Evolutionary conservation across 1,139 yeast genomes (phyloP).

Genomic region (Eremothecium gossypii): DNA sequence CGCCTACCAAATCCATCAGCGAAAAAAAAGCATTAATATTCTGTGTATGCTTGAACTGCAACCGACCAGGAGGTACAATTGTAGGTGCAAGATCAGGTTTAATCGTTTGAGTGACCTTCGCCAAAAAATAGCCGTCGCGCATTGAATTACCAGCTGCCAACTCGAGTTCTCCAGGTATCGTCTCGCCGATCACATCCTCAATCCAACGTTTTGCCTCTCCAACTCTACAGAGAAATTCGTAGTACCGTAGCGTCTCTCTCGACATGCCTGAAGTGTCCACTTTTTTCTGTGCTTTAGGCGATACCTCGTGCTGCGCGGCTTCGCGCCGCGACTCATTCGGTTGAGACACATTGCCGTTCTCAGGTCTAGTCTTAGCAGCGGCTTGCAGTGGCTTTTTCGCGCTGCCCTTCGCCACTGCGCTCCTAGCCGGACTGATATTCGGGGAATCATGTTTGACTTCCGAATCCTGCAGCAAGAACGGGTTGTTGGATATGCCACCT

Average conservation of each 20-base stretch:
- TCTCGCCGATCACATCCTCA: conserved; percentile 46
- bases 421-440: too few relatives aligned
- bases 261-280: conserved; percentile 13
- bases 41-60: conserved; percentile 87
- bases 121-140: conserved; percentile 78
- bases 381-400: conserved; percentile 1
- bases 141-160: conserved; percentile 49
- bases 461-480: not conserved
- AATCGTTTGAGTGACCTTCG: conserved; percentile 65
- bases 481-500: not conserved
- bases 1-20: conserved; percentile 57
- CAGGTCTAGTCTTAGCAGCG: not conserved
- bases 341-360: not conserved
- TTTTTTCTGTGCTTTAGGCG: not conserved
- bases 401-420: not conserved
- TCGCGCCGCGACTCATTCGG: not conserved
- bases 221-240: conserved; percentile 83
- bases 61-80: conserved; percentile 47
- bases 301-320: not conserved
- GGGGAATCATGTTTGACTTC: too few relatives aligned
- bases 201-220: conserved; percentile 79
- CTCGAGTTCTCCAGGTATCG: conserved; percentile 45
- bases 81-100: conserved; percentile 55
- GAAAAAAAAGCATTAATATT: conserved; percentile 80
- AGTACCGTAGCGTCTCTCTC: conserved; percentile 33